phyloP scores from a whole-genome alignment of 805 yeast genomes.

The Myxozyma kluyveri region DNA sequence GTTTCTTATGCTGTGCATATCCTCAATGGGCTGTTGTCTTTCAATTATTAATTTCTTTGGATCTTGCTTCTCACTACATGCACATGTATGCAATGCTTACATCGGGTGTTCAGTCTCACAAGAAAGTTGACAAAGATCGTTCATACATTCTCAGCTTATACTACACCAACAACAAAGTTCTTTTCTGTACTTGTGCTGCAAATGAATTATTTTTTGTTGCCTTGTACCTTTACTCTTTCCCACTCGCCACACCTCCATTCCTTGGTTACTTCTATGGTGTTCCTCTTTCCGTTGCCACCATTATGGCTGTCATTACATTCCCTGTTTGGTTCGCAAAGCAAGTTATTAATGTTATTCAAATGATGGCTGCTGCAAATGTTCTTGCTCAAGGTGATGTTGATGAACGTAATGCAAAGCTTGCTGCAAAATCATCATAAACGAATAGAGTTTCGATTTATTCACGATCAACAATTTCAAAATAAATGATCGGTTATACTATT shows the following conservation, averaged over 20 bases:
- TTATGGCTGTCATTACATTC: constrained; percentile 56
- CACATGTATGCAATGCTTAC: constrained; percentile 95
- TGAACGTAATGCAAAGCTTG: constrained; percentile 40
- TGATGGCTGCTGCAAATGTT: constrained; percentile 76
- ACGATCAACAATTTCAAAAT: neutral
- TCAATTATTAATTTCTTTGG: constrained; percentile 78
- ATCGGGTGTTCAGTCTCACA: constrained; percentile 78
- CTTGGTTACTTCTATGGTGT: constrained; percentile 18
- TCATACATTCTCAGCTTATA: constrained; percentile 75
- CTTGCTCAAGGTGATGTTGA: constrained; percentile 76
- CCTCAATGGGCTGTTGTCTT: constrained; percentile 68
- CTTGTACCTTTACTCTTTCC: constrained; percentile 71
- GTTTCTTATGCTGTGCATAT: constrained; percentile 76
- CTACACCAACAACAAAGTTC: constrained; percentile 75
- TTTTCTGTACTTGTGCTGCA: constrained; percentile 86
- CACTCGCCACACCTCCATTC: constrained; percentile 45
- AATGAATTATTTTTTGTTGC: constrained; percentile 93
- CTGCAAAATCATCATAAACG: neutral
- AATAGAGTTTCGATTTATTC: neutral
- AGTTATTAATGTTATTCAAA: constrained; percentile 80
- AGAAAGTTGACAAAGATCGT: constrained; percentile 68
- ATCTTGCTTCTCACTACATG: constrained; percentile 90
- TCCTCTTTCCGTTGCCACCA: constrained; percentile 58
- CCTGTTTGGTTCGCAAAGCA: constrained; percentile 94
- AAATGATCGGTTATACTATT: neutral